Evolutionary conservation across 257 asterid species (phyloP).

Genomic region (Nicotiana paniculata): DNA sequence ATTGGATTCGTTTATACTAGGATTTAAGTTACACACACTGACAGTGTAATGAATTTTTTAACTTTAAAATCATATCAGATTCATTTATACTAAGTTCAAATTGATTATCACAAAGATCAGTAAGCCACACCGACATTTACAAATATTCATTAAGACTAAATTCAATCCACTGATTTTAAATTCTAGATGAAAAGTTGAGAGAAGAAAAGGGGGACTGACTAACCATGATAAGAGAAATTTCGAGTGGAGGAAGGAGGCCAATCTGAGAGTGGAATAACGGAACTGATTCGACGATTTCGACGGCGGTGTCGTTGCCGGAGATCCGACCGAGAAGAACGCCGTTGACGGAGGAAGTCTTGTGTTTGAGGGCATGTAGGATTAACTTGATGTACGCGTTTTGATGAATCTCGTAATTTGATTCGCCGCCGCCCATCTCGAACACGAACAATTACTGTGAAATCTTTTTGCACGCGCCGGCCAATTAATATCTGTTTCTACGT

Average conservation of each 20-base stretch:
- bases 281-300: conserved; percentile 81
- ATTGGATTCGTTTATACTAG: too few species aligned
- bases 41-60: too few species aligned
- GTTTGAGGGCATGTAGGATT: conserved; percentile 85
- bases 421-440: conserved; percentile 33
- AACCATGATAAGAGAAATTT: conserved; percentile 87
- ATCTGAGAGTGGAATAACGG: conserved; percentile 96
- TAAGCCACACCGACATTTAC: too few species aligned
- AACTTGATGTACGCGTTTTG: conserved; percentile 89
- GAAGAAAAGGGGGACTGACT: conserved; percentile 12
- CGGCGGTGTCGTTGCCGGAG: conserved; percentile 37
- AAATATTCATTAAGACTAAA: too few species aligned
- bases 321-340: conserved; percentile 76
- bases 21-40: too few species aligned
- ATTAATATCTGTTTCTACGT: neutral
- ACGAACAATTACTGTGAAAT: neutral
- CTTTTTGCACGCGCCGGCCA: neutral
- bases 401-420: conserved; percentile 69
- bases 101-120: too few species aligned
- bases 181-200: neutral
- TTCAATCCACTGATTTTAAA: neutral
- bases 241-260: conserved; percentile 87
- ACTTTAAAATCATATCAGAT: too few species aligned
- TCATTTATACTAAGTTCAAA: too few species aligned
- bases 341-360: conserved; percentile 79